Conservation (phyloP, 2,329 filamentous ascomycete species). For the Claviceps fusiformis region DNA sequence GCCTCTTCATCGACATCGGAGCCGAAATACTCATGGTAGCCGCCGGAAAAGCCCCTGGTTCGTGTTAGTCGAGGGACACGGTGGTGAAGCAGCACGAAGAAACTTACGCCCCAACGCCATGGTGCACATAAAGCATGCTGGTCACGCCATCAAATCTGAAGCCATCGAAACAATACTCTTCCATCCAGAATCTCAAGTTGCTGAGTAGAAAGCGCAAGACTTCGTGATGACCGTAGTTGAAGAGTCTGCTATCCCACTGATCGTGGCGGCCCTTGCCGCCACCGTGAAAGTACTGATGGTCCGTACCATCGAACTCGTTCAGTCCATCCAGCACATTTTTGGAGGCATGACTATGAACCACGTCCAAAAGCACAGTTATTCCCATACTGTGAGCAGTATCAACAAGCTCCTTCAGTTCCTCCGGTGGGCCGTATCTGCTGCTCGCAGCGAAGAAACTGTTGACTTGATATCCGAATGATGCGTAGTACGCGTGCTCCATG, state of each 20-base stretch:
- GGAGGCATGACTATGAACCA: constrained; percentile 94
- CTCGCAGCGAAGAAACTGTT: constrained; percentile 98
- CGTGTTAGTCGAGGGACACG: constrained; percentile 4
- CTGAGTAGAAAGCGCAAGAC: constrained; percentile 91
- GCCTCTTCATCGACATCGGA: constrained; percentile 81
- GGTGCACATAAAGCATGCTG: constrained; percentile 92
- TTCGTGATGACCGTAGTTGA: constrained; percentile 94
- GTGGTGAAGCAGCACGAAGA: neutral
- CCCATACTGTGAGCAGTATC: constrained; percentile 89
- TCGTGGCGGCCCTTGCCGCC: constrained; percentile 78
- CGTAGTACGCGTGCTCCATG: constrained; percentile 99
- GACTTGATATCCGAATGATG: constrained; percentile 96
- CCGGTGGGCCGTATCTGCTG: constrained; percentile 84
- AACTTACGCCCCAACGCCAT: constrained; percentile 88
- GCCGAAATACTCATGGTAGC: constrained; percentile 97
- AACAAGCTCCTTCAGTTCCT: constrained; percentile 92
- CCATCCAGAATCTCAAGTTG: constrained; percentile 98
- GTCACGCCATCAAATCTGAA: constrained; percentile 98
- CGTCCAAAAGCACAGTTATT: constrained; percentile 80
- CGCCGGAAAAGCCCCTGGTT: constrained; percentile 78
- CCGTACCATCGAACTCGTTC: constrained; percentile 90
- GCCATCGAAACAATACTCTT: constrained; percentile 91
- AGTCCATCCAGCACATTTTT: constrained; percentile 94
- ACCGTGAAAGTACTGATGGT: constrained; percentile 90
- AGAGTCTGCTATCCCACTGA: constrained; percentile 89